Evolutionary conservation across 2,329 filamentous ascomycete species (phyloP).

Genomic region (Ascochyta fabae): DNA sequence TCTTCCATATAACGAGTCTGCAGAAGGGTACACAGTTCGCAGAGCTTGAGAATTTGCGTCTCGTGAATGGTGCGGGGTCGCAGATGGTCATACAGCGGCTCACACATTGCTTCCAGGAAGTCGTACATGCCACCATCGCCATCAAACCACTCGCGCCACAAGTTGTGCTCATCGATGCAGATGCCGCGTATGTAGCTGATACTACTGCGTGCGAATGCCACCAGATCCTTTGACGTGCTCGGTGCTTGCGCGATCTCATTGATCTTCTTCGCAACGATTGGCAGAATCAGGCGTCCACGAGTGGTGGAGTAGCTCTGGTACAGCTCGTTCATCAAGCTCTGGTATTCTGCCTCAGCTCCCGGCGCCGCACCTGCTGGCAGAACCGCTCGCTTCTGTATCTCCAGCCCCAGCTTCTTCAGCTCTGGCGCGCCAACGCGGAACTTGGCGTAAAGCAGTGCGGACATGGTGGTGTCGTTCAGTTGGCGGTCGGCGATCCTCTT

Average conservation of each 20-base stretch:
- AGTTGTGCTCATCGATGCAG: slow-evolving; percentile 70
- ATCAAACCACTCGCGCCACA: slow-evolving; percentile 72
- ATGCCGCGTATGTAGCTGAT: slow-evolving; percentile 71
- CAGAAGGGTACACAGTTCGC: slow-evolving; percentile 69
- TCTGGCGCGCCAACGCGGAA: slow-evolving; percentile 71
- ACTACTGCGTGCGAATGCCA: slow-evolving; percentile 68
- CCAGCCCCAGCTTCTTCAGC: slow-evolving; percentile 69
- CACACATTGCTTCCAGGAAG: slow-evolving; percentile 70
- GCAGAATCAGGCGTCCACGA: slow-evolving; percentile 64
- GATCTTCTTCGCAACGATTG: slow-evolving; percentile 68
- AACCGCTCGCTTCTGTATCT: slow-evolving; percentile 71
- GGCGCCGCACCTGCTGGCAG: slow-evolving; percentile 65
- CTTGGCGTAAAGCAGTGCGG: slow-evolving; percentile 73
- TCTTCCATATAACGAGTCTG: slow-evolving; percentile 69
- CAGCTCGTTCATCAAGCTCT: slow-evolving; percentile 69
- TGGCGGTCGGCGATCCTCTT: slow-evolving; percentile 70
- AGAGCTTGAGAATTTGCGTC: slow-evolving; percentile 69
- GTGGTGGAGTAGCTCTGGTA: slow-evolving; percentile 69
- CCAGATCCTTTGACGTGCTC: slow-evolving; percentile 67
- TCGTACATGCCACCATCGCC: slow-evolving; percentile 68
- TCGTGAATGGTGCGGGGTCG: slow-evolving; percentile 71
- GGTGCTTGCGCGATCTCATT: slow-evolving; percentile 63
- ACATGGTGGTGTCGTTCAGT: slow-evolving; percentile 74
- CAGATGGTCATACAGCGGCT: slow-evolving; percentile 71
- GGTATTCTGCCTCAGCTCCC: slow-evolving; percentile 67